Base-by-base conservation (phyloP, 2,329 filamentous ascomycete genomes). In the Colletotrichum limetticola region DNA sequence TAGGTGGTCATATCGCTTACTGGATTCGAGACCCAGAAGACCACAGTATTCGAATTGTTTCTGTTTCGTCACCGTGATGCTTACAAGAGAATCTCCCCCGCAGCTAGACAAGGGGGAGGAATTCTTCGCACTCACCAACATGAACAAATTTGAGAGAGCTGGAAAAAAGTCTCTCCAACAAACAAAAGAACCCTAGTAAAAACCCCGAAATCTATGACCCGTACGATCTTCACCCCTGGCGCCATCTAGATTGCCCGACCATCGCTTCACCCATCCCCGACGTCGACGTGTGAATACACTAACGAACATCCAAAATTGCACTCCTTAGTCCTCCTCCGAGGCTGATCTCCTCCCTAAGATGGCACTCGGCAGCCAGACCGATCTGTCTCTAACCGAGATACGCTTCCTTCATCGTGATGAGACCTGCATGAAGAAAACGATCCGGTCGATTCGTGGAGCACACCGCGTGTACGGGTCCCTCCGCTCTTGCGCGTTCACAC, bases 61-160 rank as follows among this genome's bases (percentile, higher is more conserved):
- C 26, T 64, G 61, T 64, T 53, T 64, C 61, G 61, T 64, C 61
- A 64, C 61, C 22, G 61, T 64, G 61, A 64, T 64, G 61, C 49
- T 56, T 64, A 22, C n/a, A 56, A n/a, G 2, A 37, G 22, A 6
- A 26, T 49, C 24, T 2, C 9, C 61, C n/a, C 19, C 30, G 26
- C 61, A 26, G n/a, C 14, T 16, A 16, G 30, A 56, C 61, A 64
- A 22, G 49, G 53, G 61, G 46, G 19, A 24, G 5, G 14, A 26
- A 19, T 30, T n/a, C 12, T 35, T 55, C 22, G 8, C 28, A 32
- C 22, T 26, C n/a, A n/a, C 22, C n/a, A 14, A 37, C n/a, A n/a
- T 11, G 22, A 22, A 35, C 24, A 26, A 35, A 6, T 8, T 46
- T 24, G 32, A 35, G 9, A 12, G 32, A 35, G 32, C 32, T 35